Evolutionary conservation across 352 stramenopile species (phyloP), one percentile per base, ranked within the genome.

Genomic region (Globisporangium apiculatum): DNA sequence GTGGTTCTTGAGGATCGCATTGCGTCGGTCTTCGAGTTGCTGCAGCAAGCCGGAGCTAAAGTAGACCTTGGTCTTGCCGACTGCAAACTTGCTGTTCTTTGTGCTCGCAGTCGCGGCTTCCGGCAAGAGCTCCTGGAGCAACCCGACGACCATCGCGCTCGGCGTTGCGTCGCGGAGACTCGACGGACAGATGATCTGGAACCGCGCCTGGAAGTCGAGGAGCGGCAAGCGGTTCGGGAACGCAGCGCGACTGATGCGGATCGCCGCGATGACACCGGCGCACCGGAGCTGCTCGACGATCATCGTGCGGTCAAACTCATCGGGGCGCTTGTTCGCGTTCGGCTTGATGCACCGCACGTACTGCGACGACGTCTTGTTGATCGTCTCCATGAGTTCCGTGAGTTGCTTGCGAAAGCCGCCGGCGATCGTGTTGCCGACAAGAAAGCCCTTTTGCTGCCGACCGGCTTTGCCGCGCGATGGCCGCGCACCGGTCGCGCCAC

Each of bases 221-320:
- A 99, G 90, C 48, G 76, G 76, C 47, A 99, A 72, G 55, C 97
- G 95, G 73, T 96, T 96, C 12, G 87, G 87, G 68, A 95, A 96
- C 14, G 86, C 86, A 0, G 84, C 79, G 24, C 87, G 79, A 74
- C 79, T 92, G 55, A 96, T 95, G 35, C 87, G 86, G 60, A 96
- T 95, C 1, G 87, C 87, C 37, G 87, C 87, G 57, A 96, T 92
- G 58, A 96, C 87, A 71, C 86, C 87, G n/a, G 87, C 87, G 54
- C 86, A 95, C 41, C 87, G 82, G 15, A 96, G 73, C 65, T 96
- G 86, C 60, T 95, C 86, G 42, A 95, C 81, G 64, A 96, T 93
- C 83, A 91, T 89, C 37, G 72, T 55, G 12, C 83, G 76, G 56
- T 99, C 79, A 51, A 94, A 95, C 65, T 91, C 76, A 12, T 68